Percentiles rank a stretch among this genome's conserved stretches.
These are phyloP conservation scores for Boletus sensibilis DNA, from an alignment of 768 basidiomycete genomes.

Conservation along the genomic window DNA sequence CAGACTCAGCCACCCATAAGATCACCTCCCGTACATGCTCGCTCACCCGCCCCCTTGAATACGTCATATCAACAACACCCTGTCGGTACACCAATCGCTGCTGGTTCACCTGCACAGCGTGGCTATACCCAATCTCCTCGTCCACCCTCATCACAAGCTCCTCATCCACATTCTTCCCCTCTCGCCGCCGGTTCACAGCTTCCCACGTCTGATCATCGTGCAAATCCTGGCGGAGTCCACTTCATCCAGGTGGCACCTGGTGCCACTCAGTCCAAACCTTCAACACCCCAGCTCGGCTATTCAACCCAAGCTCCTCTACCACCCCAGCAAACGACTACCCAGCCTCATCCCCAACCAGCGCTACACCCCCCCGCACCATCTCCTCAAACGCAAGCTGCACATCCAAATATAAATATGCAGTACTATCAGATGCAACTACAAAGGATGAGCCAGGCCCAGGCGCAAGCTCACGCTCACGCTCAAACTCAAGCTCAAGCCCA, in stretches of 20 bases:
- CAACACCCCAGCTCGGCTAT: constrained; percentile 31
- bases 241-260: constrained; percentile 28
- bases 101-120: constrained; percentile 32
- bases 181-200: constrained; percentile 30
- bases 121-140: constrained; percentile 37
- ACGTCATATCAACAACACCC: constrained; percentile 24
- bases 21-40: constrained; percentile 31
- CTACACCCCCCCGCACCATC: constrained; percentile 23
- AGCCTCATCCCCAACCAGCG: constrained; percentile 24
- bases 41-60: constrained; percentile 25
- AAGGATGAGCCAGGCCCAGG: constrained; percentile 24
- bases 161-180: constrained; percentile 31
- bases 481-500: constrained; percentile 26
- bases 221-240: constrained; percentile 21
- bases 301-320: constrained; percentile 18
- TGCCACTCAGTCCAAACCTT: constrained; percentile 26
- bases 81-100: constrained; percentile 19
- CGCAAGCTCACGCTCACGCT: constrained; percentile 17
- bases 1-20: constrained; percentile 28
- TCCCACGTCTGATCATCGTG: constrained; percentile 25
- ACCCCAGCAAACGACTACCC: constrained; percentile 22
- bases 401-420: constrained; percentile 16
- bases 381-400: constrained; percentile 21
- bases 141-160: constrained; percentile 33
- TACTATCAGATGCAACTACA: constrained; percentile 23